Evolutionary conservation across 352 stramenopile genomes (phyloP), one percentile per base, ranked within the genome.

Genomic region (Vaucheria bursata): DNA sequence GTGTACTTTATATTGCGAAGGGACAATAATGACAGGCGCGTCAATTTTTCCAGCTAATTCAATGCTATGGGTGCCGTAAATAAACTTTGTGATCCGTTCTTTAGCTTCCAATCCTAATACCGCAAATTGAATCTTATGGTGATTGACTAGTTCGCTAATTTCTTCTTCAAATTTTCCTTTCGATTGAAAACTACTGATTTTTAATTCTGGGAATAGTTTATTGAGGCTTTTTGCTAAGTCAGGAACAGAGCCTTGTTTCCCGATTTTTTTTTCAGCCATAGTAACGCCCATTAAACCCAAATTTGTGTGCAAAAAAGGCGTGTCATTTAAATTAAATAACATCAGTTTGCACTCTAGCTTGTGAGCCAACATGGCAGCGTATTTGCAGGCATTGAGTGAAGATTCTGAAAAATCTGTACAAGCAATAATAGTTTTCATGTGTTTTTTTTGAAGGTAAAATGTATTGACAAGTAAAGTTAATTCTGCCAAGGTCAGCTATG

Each of bases 391-490:
- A 59, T 59, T 59, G 18, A 25, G 18, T 59, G 45, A 59, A 18
- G 45, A 18, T 25, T 18, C 12, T 18, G 45, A 18, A 59, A 59
- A 59, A 59, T 59, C 45, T 59, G 45, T 59, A 59, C 45, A 18
- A 18, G 45, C 45, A 59, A 59, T 59, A 18, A 59, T 59, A 18
- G 45, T 59, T 59, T 59, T 59, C 45, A 59, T 59, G 45, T 59
- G 18, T 18, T 59, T 59, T 18, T 18, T 59, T 59, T 59, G n/a
- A n/a, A n/a, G n/a, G n/a, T n/a, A n/a, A n/a, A n/a, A n/a, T n/a
- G n/a, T n/a, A n/a, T n/a, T n/a, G n/a, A n/a, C n/a, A n/a, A n/a
- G n/a, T n/a, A n/a, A n/a, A n/a, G n/a, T n/a, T n/a, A n/a, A n/a
- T n/a, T n/a, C n/a, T n/a, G n/a, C n/a, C n/a, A n/a, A n/a, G n/a